Evolutionary conservation across 169 alveolate species (phyloP).

Genomic region (Cryptosporidium baileyi): DNA sequence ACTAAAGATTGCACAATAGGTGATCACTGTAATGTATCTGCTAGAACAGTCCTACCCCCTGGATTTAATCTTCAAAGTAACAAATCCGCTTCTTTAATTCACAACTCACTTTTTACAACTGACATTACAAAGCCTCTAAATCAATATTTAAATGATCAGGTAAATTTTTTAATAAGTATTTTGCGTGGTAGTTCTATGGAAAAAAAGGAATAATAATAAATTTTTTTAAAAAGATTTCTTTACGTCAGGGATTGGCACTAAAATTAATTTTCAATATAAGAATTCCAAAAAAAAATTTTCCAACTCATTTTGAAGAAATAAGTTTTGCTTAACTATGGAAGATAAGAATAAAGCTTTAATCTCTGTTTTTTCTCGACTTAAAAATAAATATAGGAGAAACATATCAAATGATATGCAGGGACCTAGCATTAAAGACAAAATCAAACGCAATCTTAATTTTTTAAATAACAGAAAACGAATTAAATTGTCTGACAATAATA

Average conservation of each 20-base stretch:
- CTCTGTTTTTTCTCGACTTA: not conserved
- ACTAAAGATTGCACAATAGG: conserved; percentile 12
- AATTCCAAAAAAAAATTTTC: not conserved
- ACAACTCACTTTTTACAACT: not conserved
- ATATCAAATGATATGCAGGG: too few species aligned
- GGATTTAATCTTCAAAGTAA: not conserved
- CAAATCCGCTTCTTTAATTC: not conserved
- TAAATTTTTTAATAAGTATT: conserved; percentile 28
- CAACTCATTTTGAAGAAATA: not conserved
- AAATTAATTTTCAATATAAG: not conserved
- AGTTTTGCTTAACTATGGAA: too few species aligned
- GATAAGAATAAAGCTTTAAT: not conserved
- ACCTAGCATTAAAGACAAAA: too few species aligned
- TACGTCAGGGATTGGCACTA: not conserved
- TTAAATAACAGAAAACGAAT: too few species aligned
- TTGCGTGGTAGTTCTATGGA: conserved; percentile 69
- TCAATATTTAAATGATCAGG: conserved; percentile 19
- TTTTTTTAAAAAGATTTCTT: not conserved
- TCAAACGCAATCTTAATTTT: too few species aligned
- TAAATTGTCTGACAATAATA: too few species aligned
- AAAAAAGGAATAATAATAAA: not conserved
- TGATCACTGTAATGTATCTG: not conserved
- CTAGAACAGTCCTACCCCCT: not conserved
- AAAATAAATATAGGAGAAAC: not conserved
- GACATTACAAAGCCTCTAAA: not conserved